A percentile compares a stretch with the other conserved stretches of the same genome.
Evolutionary conservation across 2,329 filamentous ascomycete genomes (phyloP).

Genomic region (Ascomycota sp.): DNA sequence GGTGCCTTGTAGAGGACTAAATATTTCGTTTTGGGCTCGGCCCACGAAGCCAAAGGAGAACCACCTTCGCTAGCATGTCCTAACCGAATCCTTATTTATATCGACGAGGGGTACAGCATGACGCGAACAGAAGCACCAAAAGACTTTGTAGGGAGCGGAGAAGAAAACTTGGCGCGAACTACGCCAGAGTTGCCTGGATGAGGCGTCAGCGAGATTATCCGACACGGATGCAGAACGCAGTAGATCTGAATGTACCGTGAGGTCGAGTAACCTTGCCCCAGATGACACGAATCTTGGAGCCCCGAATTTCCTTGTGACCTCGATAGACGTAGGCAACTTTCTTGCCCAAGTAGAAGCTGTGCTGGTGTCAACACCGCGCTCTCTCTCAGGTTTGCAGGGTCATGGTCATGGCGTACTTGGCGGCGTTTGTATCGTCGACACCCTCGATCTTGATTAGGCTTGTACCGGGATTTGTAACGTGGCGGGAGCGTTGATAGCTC

Average conservation of each 20-base stretch:
- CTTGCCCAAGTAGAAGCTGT: constrained; percentile 91
- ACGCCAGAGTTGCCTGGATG: constrained; percentile 76
- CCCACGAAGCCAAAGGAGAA: constrained; percentile 38
- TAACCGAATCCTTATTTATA: constrained; percentile 45
- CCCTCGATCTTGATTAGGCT: constrained; percentile 97
- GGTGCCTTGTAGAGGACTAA: constrained; percentile 29
- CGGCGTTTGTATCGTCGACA: constrained; percentile 72
- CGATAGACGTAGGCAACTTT: constrained; percentile 98
- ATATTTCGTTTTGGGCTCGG: constrained; percentile 34
- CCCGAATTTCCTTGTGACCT: constrained; percentile 79
- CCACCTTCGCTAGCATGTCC: constrained; percentile 41
- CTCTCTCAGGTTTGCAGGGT: too few relatives aligned
- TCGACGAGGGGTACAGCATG: constrained; percentile 95
- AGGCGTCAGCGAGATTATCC: neutral
- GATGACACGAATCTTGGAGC: constrained; percentile 96
- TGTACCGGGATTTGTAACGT: constrained; percentile 72
- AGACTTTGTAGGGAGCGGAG: constrained; percentile 86
- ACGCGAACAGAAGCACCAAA: constrained; percentile 91
- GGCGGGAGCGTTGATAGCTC: constrained; percentile 90
- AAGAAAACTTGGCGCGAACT: constrained; percentile 90
- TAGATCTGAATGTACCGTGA: constrained; percentile 46
- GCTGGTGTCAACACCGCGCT: too few relatives aligned
- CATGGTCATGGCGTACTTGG: constrained; percentile 39
- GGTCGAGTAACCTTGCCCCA: constrained; percentile 95
- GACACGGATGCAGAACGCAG: neutral